Base-by-base conservation (phyloP, 352 stramenopile species). In the Blastocystis sp. region DNA sequence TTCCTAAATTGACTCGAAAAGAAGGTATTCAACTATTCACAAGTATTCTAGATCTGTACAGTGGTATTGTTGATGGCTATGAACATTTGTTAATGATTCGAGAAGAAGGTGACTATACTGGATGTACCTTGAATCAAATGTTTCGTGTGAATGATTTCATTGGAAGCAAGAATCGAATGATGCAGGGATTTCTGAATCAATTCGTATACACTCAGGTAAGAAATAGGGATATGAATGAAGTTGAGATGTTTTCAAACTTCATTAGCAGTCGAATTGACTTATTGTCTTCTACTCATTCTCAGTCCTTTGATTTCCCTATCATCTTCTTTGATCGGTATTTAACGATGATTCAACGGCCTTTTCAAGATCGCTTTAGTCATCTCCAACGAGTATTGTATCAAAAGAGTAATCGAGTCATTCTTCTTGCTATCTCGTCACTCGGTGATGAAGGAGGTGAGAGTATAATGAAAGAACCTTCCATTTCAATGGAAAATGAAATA, bases 271-370 rank as follows among this genome's bases (percentile, higher is more conserved):
- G 42, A 30, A 62, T 37, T 24, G 33, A 81, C 27, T 33, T 42
- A 30, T 24, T 33, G 33, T 51, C 42, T 3, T 59, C 40, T 5
- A 30, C 68, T 17, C 42, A n/a, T 19, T 59, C 42, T 37, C 35
- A 48, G 3, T 30, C 44, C 5, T 44, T 81, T 37, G 69, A 81
- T 6, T 81, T 81, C n/a, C 69, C 69, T 6, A 51, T 81, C 2
- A 37, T 81, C 11, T 81, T 81, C 69, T 81, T 81, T 62, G 69
- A 81, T 33, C 59, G 60, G 6, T 81, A 81, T 37, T 33, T 81
- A 42, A 62, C 69, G n/a, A 19, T 81, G 35, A 81, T 81, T 42
- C 48, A 81, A 19, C 33, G 48, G 22, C 69, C 69, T 3, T 59
- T 62, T 37, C 24, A 81, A n/a, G 48, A 59, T 22, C 37, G 69